Base-by-base conservation (phyloP, 163 green algal genomes). In the Scenedesmus sp. region DNA sequence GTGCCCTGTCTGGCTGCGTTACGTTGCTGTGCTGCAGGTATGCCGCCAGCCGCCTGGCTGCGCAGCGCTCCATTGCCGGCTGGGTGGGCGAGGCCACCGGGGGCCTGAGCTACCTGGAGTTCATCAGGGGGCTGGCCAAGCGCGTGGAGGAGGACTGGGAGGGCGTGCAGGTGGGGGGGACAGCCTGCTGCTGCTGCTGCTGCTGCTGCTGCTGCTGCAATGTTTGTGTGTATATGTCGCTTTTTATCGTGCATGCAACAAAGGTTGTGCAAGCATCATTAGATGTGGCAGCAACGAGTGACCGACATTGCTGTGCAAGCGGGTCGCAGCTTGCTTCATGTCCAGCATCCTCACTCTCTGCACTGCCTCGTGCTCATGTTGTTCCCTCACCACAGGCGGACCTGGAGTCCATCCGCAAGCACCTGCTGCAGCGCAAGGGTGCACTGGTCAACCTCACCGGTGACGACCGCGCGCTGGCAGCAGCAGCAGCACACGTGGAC, bases 391-490 rank as follows among this genome's bases (percentile, higher is more conserved):
- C 12, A 4, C 91, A 89, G 54, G 74, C 94, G 0, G 97, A 99
- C 90, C 94, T 99, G 85, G 94, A 97, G 94, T 74, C 92, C 56
- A 97, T 98, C 88, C 92, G 96, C 62, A 81, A 64, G 0, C 89
- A 92, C 9, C 91, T 97, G 91, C 93, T 99, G 89, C 93, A 96
- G 91, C 94, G 94, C 16, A 93, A 94, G 18, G 98, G 97, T 23
- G 93, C 96, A 13, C 92, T 99, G 10, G 95, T 99, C 83, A 99
- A 99, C 96, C 84, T 99, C 74, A 99, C 98, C 0, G 98, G 92
- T 7, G 98, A 99, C 91, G 94, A 95, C 4, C 82, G 91, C 55
- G 98, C 97, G 20, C 95, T 99, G 88, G 74, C 87, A 13, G 59
- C 89, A 26, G 94, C 94, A 12, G 18, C 93, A 15, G 91, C 90